These are phyloP conservation scores for Amanita muscaria DNA, from an alignment of 768 basidiomycete genomes.

Conservation along the genomic window DNA sequence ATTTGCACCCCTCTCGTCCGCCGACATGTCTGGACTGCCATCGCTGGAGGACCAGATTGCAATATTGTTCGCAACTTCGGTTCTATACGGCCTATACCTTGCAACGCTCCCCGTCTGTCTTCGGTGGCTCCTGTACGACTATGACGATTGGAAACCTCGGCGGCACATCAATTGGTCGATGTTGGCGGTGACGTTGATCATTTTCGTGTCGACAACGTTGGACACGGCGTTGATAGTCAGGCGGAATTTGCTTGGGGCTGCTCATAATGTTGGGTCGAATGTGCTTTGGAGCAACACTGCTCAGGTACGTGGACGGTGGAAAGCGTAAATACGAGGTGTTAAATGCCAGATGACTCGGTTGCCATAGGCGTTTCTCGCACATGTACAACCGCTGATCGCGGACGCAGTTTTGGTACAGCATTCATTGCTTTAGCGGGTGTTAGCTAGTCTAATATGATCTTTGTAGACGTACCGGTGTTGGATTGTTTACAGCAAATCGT, in stretches of 20 bases:
- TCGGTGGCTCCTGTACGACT: slow-evolving; percentile 8
- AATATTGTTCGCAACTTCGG: slow-evolving; percentile 11
- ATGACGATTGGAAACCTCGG: slow-evolving; percentile 2
- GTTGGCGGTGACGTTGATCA: slow-evolving; percentile 6
- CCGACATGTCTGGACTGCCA: too few species aligned
- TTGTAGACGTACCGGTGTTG: slow-evolving; percentile 14
- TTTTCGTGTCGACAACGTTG: slow-evolving; percentile 10
- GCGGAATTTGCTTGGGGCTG: slow-evolving; percentile 8
- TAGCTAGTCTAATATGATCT: background rate
- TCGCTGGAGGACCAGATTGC: slow-evolving; percentile 8
- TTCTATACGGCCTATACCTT: slow-evolving; percentile 16
- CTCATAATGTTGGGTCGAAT: background rate
- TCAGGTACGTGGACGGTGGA: slow-evolving; percentile 7
- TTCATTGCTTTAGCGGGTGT: background rate
- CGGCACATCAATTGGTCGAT: slow-evolving; percentile 9
- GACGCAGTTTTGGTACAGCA: slow-evolving; percentile 12
- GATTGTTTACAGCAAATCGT: slow-evolving; percentile 12
- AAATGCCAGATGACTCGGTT: background rate
- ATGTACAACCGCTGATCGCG: slow-evolving; percentile 10
- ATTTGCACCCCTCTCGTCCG: too few species aligned
- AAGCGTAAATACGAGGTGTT: background rate
- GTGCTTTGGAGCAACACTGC: slow-evolving; percentile 11
- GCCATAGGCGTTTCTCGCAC: slow-evolving; percentile 4
- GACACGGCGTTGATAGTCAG: slow-evolving; percentile 11
- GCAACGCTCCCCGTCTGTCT: slow-evolving; percentile 12